Conservation (phyloP, 805 yeast species). For the Metschnikowia hibisci region DNA sequence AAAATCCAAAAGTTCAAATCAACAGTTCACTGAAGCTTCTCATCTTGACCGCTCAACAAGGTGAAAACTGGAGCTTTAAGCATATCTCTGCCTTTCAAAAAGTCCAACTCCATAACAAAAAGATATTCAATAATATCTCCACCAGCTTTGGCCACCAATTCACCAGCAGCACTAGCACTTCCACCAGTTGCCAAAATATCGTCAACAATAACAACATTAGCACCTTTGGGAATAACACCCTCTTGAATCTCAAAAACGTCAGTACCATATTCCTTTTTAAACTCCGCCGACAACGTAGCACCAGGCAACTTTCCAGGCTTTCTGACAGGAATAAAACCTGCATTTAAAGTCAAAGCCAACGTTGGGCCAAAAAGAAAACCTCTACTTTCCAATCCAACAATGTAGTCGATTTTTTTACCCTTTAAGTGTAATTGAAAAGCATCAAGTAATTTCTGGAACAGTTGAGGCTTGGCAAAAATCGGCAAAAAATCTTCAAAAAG, state of each 20-base stretch:
- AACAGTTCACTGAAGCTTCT: conserved; percentile 29
- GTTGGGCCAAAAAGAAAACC: conserved; percentile 97
- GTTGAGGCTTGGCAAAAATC: conserved; percentile 74
- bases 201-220: conserved; percentile 84
- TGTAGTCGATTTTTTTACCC: conserved; percentile 68
- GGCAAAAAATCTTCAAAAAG: conserved; percentile 96
- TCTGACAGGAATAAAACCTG: conserved; percentile 93
- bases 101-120: conserved; percentile 92
- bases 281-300: conserved; percentile 63
- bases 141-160: conserved; percentile 61
- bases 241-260: conserved; percentile 88
- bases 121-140: conserved; percentile 76
- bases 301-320: conserved; percentile 97
- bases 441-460: conserved; percentile 74
- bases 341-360: conserved; percentile 80
- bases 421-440: conserved; percentile 78
- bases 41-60: conserved; percentile 76
- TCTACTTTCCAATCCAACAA: conserved; percentile 94
- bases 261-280: conserved; percentile 86
- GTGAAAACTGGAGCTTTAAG: conserved; percentile 87
- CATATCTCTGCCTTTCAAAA: conserved; percentile 88
- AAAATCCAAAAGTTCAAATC: too few relatives aligned
- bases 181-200: conserved; percentile 99
- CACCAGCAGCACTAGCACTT: conserved; percentile 90
- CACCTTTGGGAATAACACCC: conserved; percentile 72